These are phyloP conservation scores for Trypethelium eluteriae DNA, from an alignment of 495 filamentous ascomycete species.

Conservation along the genomic window DNA sequence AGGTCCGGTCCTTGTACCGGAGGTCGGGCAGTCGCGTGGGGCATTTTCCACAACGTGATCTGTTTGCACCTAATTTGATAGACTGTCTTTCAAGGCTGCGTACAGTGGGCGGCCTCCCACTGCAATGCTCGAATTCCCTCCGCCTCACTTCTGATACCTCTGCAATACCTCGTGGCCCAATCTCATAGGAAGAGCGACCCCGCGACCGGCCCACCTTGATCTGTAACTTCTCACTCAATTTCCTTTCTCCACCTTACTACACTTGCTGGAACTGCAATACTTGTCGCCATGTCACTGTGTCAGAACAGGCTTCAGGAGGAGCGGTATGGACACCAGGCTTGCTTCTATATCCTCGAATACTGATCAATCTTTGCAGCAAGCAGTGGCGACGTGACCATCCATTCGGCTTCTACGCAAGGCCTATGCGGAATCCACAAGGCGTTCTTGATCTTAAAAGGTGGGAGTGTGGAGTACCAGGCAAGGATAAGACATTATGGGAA, in stretches of 20 bases:
- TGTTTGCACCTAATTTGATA: no score
- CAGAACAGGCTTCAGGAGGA: constrained; percentile 86
- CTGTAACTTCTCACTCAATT: no score
- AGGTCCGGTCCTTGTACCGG: no score
- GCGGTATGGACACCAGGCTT: constrained; percentile 46
- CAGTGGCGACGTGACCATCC: constrained; percentile 96
- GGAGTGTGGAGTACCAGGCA: constrained; percentile 94
- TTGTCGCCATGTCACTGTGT: constrained; percentile 67
- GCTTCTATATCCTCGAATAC: constrained; percentile 4
- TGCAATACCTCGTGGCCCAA: background rate
- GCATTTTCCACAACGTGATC: no score
- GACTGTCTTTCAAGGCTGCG: background rate
- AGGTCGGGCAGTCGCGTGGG: no score
- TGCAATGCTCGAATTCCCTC: background rate
- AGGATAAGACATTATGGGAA: constrained; percentile 93
- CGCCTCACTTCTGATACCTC: constrained; percentile 7
- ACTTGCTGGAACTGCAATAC: constrained; percentile 3
- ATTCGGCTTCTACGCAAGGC: constrained; percentile 94
- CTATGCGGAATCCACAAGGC: constrained; percentile 67
- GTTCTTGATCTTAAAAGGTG: constrained; percentile 88
- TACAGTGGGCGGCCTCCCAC: background rate
- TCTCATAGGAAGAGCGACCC: no score
- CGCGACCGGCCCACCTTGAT: no score
- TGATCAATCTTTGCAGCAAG: constrained; percentile 52
- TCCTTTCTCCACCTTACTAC: background rate